phyloP scores from a whole-genome alignment of 163 green algal species.

The Chloromonas sp. region DNA sequence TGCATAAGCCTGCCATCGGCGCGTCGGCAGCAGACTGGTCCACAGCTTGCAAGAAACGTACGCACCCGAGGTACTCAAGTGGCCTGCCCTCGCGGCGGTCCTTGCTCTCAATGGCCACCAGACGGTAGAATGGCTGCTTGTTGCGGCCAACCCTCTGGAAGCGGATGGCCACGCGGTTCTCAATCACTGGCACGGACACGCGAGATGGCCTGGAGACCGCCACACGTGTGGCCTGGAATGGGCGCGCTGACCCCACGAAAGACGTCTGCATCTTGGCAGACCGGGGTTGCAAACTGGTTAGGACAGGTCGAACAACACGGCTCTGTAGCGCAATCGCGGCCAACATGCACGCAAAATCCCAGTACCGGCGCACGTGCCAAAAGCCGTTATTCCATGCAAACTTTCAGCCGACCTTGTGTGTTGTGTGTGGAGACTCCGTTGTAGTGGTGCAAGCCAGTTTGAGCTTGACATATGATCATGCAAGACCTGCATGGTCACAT shows the following conservation, averaged over 20 bases:
- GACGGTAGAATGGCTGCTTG: slow-evolving; percentile 82
- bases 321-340: too few species aligned
- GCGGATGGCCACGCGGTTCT: slow-evolving; percentile 71
- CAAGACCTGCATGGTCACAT: too few species aligned
- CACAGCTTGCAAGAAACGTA: not conserved
- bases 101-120: slow-evolving; percentile 89
- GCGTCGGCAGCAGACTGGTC: not conserved
- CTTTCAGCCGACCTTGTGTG: too few species aligned
- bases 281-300: too few species aligned
- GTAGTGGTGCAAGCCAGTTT: too few species aligned
- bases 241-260: slow-evolving; percentile 12
- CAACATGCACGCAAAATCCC: too few species aligned
- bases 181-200: slow-evolving; percentile 37
- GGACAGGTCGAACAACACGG: too few species aligned
- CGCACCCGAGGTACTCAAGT: slow-evolving; percentile 71
- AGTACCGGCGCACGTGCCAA: too few species aligned
- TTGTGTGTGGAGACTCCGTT: too few species aligned
- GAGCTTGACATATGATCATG: too few species aligned
- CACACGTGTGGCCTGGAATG: slow-evolving; percentile 10
- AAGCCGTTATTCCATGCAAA: too few species aligned
- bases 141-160: slow-evolving; percentile 89
- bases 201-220: slow-evolving; percentile 6
- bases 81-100: slow-evolving; percentile 74
- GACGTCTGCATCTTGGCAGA: slow-evolving; percentile 23
- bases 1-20: not conserved